Evolutionary conservation across 345 rosid species (phyloP), one percentile per base, ranked within the genome.

Genomic region (Pistacia integerrima): DNA sequence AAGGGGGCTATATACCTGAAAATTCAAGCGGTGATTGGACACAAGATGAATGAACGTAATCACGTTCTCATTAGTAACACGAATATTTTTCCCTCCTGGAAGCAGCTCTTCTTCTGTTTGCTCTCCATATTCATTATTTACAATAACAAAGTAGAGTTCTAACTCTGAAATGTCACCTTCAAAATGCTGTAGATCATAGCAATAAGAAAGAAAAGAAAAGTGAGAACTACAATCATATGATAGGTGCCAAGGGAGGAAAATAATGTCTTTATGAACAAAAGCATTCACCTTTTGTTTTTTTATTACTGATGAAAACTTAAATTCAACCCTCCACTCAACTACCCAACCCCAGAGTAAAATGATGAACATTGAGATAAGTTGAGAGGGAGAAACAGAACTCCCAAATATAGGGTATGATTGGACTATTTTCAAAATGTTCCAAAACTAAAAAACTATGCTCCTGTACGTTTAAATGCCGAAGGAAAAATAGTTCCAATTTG

Each of bases 91-190:
- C 63, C 99, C 99, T 72, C 94, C 98, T 77, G 85, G 91, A 87
- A 87, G 91, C 80, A 96, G 87, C 87, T 93, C 98, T 77, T 96
- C 97, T 81, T 93, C 99, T 62, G 90, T 87, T 87, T 90, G 94
- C 86, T 96, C 98, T 55, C 99, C 99, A 75, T 96, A 96, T 77
- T 96, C 99, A 82, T 96, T 93, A 85, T 92, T 96, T 59, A 96
- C 90, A 81, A 96, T 91, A 59, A 93, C 97, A 78, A 93, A 94
- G 85, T 91, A 94, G 64, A 96, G 91, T 81, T 96, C 99, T 81
- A 96, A 87, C 71, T 86, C 92, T 5, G 97, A 86, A 70, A 92
- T 83, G 73, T 94, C 88, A 74, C 92, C 98, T 84, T 89, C 81
- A 83, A 87, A 96, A 82, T 90, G 98, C 98, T 96, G 95, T 72